Evolutionary conservation across 495 filamentous ascomycete genomes (phyloP), one percentile per base, ranked within the genome.

Genomic region (Podospora bellae-mahoneyi): DNA sequence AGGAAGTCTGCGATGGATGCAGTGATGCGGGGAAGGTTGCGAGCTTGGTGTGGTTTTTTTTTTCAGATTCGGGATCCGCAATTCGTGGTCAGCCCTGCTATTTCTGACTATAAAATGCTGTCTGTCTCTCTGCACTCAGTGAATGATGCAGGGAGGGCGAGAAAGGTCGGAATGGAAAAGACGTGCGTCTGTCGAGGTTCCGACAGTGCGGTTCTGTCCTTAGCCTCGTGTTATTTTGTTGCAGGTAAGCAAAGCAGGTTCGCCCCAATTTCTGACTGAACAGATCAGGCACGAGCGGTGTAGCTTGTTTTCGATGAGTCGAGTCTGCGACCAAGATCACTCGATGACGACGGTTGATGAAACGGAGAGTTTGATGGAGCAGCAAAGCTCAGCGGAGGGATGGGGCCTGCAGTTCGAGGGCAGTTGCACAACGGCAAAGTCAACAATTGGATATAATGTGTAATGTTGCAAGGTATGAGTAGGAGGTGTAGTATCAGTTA

Each of bases 1-100:
- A 77, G 67, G 70, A 80, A 79, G 73, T 16, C 19, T 18, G 65
- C 68, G 75, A 71, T 69, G 72, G 75, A 71, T 66, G 70, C 77
- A 72, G 66, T 60, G 66, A 77, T 80, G 81, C 79, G 81, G 81
- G 81, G 80, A 80, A 83, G 67, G 28, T 7, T 72, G 71, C 69
- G 70, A 67, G 63, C 44, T 64, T 67, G 65, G 66, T 63, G 58
- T 60, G 55, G 55, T 26, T 58, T 19, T 19, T 26, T 23, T 23
- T 23, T 57, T 58, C 55, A 19, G 62, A 62, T 66, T 59, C 59
- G 70, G 39, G 72, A 69, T 71, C 69, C 68, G 69, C 71, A 69
- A 68, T 70, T 70, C 68, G 68, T 67, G 70, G 64, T 69, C 66
- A 54, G 54, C 64, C 64, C 30, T 64, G n/a, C 55, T 20, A 20